phyloP scores from a whole-genome alignment of 768 basidiomycete species.

The Auricularia sp. region DNA sequence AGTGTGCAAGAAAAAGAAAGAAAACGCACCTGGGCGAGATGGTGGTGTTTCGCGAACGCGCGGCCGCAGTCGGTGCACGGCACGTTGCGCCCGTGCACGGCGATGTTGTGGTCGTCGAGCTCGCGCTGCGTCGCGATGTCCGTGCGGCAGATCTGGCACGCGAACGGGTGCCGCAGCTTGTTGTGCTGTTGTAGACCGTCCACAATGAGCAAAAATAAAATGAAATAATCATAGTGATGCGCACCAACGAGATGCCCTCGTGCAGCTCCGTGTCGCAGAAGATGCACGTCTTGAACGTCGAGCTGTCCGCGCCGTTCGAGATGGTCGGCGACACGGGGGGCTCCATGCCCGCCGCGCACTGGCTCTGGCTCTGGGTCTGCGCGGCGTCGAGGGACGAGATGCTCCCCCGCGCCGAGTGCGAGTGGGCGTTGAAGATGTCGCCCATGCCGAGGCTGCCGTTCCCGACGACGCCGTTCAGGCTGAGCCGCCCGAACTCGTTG shows the following conservation, averaged over 20 bases:
- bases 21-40: not conserved
- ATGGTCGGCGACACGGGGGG: not conserved
- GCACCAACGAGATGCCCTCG: constrained; percentile 1
- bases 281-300: constrained; percentile 3
- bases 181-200: not conserved
- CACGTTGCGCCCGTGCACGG: constrained; percentile 1
- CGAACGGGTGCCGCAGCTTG: constrained; percentile 2
- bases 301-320: not conserved
- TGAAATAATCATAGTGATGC: not conserved
- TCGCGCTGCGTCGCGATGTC: constrained; percentile 1
- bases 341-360: not conserved
- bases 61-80: constrained; percentile 1
- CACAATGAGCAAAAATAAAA: not conserved
- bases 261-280: constrained; percentile 2
- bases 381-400: not conserved
- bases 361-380: not conserved
- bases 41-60: constrained; percentile 1
- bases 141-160: constrained; percentile 1
- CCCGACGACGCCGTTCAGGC: not conserved
- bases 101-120: constrained; percentile 2
- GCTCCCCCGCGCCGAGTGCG: not conserved
- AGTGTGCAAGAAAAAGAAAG: not conserved
- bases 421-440: not conserved
- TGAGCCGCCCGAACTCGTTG: not conserved
- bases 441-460: not conserved